Conservation (phyloP, 345 rosid species). For the Aethionema arabicum region DNA sequence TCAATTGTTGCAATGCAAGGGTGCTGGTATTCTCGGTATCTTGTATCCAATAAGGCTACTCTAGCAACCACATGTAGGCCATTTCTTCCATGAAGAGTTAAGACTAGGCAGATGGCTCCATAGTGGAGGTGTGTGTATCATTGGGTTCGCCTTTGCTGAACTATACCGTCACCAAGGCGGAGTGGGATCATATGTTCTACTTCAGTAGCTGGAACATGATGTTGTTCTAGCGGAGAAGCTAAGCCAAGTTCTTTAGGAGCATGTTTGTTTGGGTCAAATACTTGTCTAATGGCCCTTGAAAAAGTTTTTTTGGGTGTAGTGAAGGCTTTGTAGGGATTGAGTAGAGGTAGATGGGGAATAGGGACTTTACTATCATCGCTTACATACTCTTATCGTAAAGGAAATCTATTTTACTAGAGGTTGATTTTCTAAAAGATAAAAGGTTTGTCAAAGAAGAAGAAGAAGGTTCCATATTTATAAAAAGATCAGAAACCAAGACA, state of each 20-base stretch:
- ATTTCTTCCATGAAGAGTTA: not conserved
- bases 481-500: no score
- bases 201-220: not conserved
- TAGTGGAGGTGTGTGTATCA: not conserved
- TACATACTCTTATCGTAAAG: not conserved
- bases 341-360: not conserved
- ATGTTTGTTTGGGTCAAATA: not conserved
- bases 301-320: not conserved
- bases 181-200: not conserved
- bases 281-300: not conserved
- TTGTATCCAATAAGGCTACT: no score
- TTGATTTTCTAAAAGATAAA: no score
- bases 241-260: not conserved
- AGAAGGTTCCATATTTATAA: no score
- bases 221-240: not conserved
- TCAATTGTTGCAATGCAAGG: no score
- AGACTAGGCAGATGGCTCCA: not conserved
- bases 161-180: not conserved
- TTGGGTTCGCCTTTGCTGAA: not conserved
- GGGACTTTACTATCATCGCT: not conserved
- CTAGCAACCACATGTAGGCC: no score
- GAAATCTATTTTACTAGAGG: no score
- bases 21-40: no score
- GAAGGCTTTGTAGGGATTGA: not conserved
- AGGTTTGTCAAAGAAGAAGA: no score